A percentile compares a stretch with the other conserved stretches of the same genome.
These are phyloP conservation scores for Cercospora sesami DNA, from an alignment of 2,329 filamentous ascomycete species.

Conservation along the genomic window DNA sequence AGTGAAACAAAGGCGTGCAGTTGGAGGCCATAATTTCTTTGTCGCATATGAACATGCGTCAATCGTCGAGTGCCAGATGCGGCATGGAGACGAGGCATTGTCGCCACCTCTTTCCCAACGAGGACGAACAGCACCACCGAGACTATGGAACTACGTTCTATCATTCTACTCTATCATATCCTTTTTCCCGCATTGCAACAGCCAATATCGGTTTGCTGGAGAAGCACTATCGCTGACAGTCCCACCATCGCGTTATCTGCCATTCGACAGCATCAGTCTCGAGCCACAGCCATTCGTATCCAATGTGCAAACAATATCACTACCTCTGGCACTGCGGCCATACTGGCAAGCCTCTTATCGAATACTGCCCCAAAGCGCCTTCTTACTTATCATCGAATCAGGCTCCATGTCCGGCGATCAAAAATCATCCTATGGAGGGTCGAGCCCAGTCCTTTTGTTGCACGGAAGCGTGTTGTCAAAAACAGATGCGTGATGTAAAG, in stretches of 20 bases:
- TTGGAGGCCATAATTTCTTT: not conserved
- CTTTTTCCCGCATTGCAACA: not conserved
- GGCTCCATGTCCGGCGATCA: not conserved
- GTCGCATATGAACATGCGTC: not conserved
- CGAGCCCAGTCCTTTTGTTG: conserved; percentile 3
- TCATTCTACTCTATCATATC: not conserved
- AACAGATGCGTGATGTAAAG: conserved; percentile 7
- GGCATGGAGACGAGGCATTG: not conserved
- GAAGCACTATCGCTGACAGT: not conserved
- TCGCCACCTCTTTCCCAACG: not conserved
- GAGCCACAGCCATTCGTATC: not conserved
- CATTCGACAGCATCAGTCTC: not conserved
- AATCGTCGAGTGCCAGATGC: not conserved
- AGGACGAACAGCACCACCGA: not conserved
- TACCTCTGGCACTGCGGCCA: conserved; percentile 15
- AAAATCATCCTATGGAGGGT: conserved; percentile 1
- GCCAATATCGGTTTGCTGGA: not conserved
- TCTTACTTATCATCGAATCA: not conserved
- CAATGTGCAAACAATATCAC: conserved; percentile 16
- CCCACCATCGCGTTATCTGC: not conserved
- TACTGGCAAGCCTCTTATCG: conserved; percentile 4
- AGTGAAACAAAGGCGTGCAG: not conserved
- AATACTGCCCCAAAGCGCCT: not conserved
- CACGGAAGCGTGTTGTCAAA: conserved; percentile 12
- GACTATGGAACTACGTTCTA: not conserved